phyloP scores from a whole-genome alignment of 345 rosid genomes.

The Citrus mangshanensis region DNA sequence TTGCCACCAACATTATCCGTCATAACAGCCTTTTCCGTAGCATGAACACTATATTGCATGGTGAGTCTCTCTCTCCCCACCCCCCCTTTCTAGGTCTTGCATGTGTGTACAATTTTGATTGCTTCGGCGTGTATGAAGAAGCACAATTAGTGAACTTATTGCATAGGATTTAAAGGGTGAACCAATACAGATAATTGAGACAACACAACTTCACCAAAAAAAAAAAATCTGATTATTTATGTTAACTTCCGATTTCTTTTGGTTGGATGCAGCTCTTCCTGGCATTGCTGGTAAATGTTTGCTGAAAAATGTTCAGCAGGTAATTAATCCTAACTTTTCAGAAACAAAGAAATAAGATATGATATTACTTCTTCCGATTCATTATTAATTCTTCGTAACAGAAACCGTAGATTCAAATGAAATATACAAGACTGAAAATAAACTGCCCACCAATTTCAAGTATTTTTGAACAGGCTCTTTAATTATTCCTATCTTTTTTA shows the following conservation, averaged over 20 bases:
- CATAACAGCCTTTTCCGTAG: conserved; percentile 9
- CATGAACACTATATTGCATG: neutral
- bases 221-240: too few species aligned
- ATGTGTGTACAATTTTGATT: neutral
- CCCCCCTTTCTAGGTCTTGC: neutral
- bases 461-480: neutral
- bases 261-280: conserved; percentile 40
- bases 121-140: neutral
- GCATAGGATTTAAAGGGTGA: too few species aligned
- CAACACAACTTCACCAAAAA: too few species aligned
- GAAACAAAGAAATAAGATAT: neutral
- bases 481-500: too few species aligned
- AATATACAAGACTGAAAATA: neutral
- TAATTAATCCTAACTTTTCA: conserved; percentile 16
- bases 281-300: conserved; percentile 37
- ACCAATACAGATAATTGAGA: too few species aligned
- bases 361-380: neutral
- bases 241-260: neutral
- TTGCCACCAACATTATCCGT: conserved; percentile 58
- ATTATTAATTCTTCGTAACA: neutral
- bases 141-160: neutral
- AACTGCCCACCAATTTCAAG: neutral
- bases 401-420: neutral
- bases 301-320: conserved; percentile 71
- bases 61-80: too few species aligned